Conservation (phyloP, 179 eudicot genomes). For the Beta lomatogona region DNA sequence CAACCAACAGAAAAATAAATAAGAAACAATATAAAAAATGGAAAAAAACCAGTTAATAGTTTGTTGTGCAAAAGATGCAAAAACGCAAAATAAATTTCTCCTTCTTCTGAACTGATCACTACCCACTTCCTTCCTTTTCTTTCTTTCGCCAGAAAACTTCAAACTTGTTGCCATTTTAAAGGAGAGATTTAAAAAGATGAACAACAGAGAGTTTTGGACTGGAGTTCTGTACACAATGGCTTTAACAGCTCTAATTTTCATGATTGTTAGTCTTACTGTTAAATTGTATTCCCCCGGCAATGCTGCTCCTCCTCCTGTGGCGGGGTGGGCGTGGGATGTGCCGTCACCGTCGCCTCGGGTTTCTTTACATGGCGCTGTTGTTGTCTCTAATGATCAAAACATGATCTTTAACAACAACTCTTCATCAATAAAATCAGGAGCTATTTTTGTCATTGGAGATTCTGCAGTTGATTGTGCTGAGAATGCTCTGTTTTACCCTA, state of each 20-base stretch:
- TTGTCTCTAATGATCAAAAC: background rate
- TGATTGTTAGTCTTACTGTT: background rate
- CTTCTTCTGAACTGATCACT: constrained; percentile 15
- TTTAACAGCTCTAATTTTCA: background rate
- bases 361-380: background rate
- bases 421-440: constrained; percentile 15
- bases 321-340: background rate
- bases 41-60: constrained; percentile 17
- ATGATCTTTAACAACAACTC: background rate
- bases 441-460: constrained; percentile 61
- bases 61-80: constrained; percentile 9
- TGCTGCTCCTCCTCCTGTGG: background rate
- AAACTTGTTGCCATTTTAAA: background rate
- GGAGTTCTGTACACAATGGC: background rate
- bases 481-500: constrained; percentile 51
- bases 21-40: background rate
- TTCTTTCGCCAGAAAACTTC: constrained; percentile 1
- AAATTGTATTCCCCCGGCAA: too few species aligned
- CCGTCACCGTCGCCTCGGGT: background rate
- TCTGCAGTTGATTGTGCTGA: constrained; percentile 73
- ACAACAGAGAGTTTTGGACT: too few species aligned
- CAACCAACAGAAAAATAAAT: background rate
- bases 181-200: too few species aligned
- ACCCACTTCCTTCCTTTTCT: constrained; percentile 20
- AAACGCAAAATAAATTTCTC: constrained; percentile 10